Evolutionary conservation across 1,284 basidiomycete genomes (phyloP).

Genomic region (Schizophyllum amplum): DNA sequence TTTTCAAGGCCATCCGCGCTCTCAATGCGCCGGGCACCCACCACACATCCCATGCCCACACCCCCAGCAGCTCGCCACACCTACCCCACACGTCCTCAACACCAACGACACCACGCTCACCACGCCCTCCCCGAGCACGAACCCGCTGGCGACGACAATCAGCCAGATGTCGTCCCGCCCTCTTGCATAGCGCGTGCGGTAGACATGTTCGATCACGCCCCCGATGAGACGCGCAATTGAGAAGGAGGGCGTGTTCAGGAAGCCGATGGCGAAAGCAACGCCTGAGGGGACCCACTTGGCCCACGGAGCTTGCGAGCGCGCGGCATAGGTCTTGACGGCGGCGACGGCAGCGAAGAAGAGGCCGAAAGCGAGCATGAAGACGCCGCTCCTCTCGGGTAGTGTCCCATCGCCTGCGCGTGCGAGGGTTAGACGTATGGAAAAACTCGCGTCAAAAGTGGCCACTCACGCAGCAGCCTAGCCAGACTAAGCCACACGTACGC

Average conservation of each 20-base stretch:
- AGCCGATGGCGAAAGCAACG: conserved; percentile 83
- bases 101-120: conserved; percentile 77
- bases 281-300: conserved; percentile 83
- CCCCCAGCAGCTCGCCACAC: conserved; percentile 77
- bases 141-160: conserved; percentile 89
- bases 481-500: conserved; percentile 91
- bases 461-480: conserved; percentile 79
- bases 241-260: conserved; percentile 94
- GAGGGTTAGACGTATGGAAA: conserved; percentile 6
- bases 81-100: conserved; percentile 68
- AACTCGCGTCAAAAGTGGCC: conserved; percentile 2
- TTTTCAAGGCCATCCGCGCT: too few species aligned
- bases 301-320: conserved; percentile 36
- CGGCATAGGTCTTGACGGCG: conserved; percentile 56
- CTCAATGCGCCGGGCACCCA: conserved; percentile 40
- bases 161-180: conserved; percentile 60
- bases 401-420: conserved; percentile 59
- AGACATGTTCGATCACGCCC: conserved; percentile 71
- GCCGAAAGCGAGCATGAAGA: conserved; percentile 79
- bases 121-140: conserved; percentile 91
- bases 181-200: conserved; percentile 43
- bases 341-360: conserved; percentile 63
- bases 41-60: conserved; percentile 69
- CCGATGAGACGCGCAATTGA: conserved; percentile 88
- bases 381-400: conserved; percentile 69